Evolutionary conservation across 805 yeast genomes (phyloP).

Genomic region (Ogataea glucozyma): DNA sequence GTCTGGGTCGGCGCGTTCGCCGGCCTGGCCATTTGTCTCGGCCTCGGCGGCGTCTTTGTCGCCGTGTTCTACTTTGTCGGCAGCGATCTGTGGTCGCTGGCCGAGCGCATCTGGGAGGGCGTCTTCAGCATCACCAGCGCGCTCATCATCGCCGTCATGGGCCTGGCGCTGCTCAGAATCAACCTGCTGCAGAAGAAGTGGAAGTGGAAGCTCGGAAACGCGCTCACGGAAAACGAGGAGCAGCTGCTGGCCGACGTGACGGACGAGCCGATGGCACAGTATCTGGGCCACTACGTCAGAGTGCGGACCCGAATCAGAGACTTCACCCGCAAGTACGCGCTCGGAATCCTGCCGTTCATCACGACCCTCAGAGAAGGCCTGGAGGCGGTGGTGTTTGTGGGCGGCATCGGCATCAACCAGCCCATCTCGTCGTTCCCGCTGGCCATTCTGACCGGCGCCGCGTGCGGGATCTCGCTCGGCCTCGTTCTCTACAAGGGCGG

Average conservation of each 20-base stretch:
- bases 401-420: slow-evolving; percentile 80
- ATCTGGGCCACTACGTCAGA: slow-evolving; percentile 14
- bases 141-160: slow-evolving; percentile 81
- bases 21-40: slow-evolving; percentile 68
- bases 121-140: slow-evolving; percentile 76
- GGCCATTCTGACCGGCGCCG: slow-evolving; percentile 59
- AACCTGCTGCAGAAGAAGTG: slow-evolving; percentile 84
- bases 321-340: slow-evolving; percentile 62
- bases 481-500: slow-evolving; percentile 73
- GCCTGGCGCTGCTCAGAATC: slow-evolving; percentile 75
- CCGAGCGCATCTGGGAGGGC: slow-evolving; percentile 92
- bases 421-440: slow-evolving; percentile 66
- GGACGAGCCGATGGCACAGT: slow-evolving; percentile 23
- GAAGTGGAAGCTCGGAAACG: slow-evolving; percentile 51
- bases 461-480: slow-evolving; percentile 65
- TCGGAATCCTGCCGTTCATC: slow-evolving; percentile 74
- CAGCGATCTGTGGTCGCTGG: slow-evolving; percentile 79
- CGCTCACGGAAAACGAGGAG: slow-evolving; percentile 25
- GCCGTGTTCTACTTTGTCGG: slow-evolving; percentile 74
- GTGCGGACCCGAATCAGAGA: slow-evolving; percentile 30
- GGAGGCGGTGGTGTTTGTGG: slow-evolving; percentile 89
- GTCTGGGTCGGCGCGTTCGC: slow-evolving; percentile 79
- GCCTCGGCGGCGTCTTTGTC: slow-evolving; percentile 74
- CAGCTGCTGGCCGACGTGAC: slow-evolving; percentile 16
- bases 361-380: slow-evolving; percentile 88